phyloP scores from a whole-genome alignment of 1,139 yeast species.

The Debaryomycetaceae sp. region DNA sequence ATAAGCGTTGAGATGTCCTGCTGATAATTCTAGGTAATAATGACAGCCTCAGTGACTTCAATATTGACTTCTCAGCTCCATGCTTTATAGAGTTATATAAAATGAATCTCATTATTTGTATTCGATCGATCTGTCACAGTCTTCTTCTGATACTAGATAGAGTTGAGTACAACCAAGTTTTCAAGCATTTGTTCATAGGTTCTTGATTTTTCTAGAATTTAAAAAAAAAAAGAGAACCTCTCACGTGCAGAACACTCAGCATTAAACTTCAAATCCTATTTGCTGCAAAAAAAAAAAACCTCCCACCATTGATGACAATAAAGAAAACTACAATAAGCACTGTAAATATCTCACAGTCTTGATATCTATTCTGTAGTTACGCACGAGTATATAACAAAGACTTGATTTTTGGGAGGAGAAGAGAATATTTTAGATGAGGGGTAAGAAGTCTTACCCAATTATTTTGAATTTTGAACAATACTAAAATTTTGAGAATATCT shows the following conservation, averaged over 20 bases:
- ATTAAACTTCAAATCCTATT: neutral
- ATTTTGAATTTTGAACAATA: no score
- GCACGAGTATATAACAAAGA: no score
- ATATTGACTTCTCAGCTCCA: conserved; percentile 5
- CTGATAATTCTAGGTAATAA: neutral
- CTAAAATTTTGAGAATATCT: neutral
- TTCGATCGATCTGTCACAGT: neutral
- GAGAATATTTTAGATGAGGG: neutral
- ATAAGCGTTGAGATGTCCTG: neutral
- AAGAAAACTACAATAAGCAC: no score
- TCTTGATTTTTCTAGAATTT: conserved; percentile 3
- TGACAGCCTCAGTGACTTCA: conserved; percentile 2
- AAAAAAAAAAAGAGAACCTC: neutral
- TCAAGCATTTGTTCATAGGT: neutral
- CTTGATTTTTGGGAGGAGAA: no score
- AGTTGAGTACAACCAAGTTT: neutral
- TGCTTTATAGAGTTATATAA: conserved; percentile 4
- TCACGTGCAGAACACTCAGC: neutral
- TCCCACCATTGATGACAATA: neutral
- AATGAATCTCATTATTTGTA: conserved; percentile 3
- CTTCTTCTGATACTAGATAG: neutral
- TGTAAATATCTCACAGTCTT: no score
- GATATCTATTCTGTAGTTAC: no score
- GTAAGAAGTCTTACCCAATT: neutral
- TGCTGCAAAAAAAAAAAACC: neutral